Evolutionary conservation across 495 filamentous ascomycete species (phyloP), one percentile per base, ranked within the genome.

Genomic region (Hyaloscypha hepaticicola): DNA sequence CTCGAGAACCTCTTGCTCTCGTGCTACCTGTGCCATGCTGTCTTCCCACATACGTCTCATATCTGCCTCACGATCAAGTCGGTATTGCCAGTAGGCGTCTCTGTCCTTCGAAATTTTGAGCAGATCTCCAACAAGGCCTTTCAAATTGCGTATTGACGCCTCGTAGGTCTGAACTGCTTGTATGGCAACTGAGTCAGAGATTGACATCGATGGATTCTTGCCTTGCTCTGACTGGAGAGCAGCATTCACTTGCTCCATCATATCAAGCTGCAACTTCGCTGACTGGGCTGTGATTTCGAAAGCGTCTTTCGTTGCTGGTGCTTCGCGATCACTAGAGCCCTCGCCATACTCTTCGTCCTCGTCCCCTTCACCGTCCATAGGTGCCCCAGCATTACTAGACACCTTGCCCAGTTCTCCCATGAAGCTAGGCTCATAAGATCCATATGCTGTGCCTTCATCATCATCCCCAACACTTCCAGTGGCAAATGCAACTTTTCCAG

Each of bases 41-140:
- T 98, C 96, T 78, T 99, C 95, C 95, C 96, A 99, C 83, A 99
- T 88, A 51, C 90, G 86, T 28, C 95, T 86, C 71, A 97, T 86
- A 72, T 93, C 86, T 33, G 86, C 87, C 75, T 99, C 95, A 38
- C 91, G 87, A 70, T 94, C 92, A 28, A 99, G 82, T 19, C 95
- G 87, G 73, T 95, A 94, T 74, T 97, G 93, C 95, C 95, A 99
- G 72, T 97, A 96, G 0, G 91, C 85, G 75, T 99, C 95, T 28
- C 96, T 88, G 70, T 99, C 95, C 62, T 89, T 85, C 19, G 92
- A 93, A 70, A 99, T 98, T 34, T 91, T 90, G 14, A 97, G 77
- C 3, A 98, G 83, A 73, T 96, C 93, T 5, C 91, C 90, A 65
- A 98, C 83, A 14, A 98, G 81, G 2, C 87, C 88, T 69, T 92